Evolutionary conservation across 2,329 filamentous ascomycete genomes (phyloP), one percentile per base, ranked within the genome.

Genomic region (Sporothrix humicola): DNA sequence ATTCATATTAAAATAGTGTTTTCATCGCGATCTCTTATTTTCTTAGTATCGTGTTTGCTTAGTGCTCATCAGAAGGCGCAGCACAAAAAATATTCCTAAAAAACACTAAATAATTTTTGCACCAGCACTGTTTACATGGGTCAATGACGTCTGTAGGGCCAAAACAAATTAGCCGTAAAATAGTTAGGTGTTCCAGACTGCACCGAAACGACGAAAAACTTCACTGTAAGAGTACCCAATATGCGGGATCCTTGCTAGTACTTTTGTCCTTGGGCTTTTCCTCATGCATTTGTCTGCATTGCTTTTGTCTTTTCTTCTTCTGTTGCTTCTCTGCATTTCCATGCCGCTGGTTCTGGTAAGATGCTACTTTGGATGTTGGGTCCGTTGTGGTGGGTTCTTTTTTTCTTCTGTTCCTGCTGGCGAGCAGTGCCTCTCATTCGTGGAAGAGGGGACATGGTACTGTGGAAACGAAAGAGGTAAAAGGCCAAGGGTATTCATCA

Each of bases 1-100:
- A 56, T 59, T 61, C 9, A 42, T 44, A n/a, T 61, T 37, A 42
- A 63, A 2, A 63, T 68, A 68, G 31, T 37, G n/a, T 50, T 69
- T 42, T 56, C 66, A 69, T 69, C 66, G 23, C 66, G 26, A 54
- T 56, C 61, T 9, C 26, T 8, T 1, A 9, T 37, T 37, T 37
- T 37, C 31, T 37, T 37, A 37, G 31, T 37, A 37, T 37, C 31
- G 31, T 37, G 31, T 6, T 10, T 13, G 23, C 23, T 13, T 54
- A 23, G 48, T 20, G 48, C 17, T 31, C 46, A 48, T 37, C 46
- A 52, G 20, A 50, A 37, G 46, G 65, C 23, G 65, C 23, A 69
- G 59, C 31, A 26, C 7, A 7, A 7, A 37, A 37, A 37, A 37
- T 37, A 37, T 37, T 37, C 31, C 31, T 6, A 37, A 37, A 37